phyloP scores from a whole-genome alignment of 2,329 filamentous ascomycete genomes.

The Venturiaceae sp. region DNA sequence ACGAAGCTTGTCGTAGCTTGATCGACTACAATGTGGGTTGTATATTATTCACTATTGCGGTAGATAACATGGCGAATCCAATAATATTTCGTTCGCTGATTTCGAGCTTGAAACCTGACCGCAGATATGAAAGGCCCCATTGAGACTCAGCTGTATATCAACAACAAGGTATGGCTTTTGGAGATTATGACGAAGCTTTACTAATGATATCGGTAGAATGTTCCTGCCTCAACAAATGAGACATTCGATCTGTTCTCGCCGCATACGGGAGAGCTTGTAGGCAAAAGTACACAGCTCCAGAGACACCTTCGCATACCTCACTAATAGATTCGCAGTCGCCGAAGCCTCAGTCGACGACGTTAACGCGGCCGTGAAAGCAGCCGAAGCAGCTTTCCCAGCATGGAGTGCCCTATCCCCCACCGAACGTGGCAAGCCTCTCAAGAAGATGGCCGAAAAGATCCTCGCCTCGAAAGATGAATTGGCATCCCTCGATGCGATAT shows the following conservation, averaged over 20 bases:
- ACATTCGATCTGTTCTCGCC: slow-evolving; percentile 4
- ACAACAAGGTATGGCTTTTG: not conserved
- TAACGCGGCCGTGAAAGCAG: slow-evolving; percentile 4
- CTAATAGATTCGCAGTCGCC: not conserved
- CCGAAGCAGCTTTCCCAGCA: slow-evolving; percentile 5
- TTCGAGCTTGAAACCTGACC: too few species aligned
- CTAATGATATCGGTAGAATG: not conserved
- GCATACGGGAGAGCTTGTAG: not conserved
- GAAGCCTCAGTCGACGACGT: slow-evolving; percentile 5
- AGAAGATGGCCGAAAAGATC: slow-evolving; percentile 4
- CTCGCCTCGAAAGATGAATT: slow-evolving; percentile 11
- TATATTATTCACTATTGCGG: not conserved
- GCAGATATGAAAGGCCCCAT: not conserved
- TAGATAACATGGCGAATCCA: not conserved
- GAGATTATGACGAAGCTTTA: not conserved
- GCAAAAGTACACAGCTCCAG: not conserved
- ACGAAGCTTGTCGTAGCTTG: not conserved
- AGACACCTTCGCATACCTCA: not conserved
- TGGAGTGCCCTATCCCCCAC: not conserved
- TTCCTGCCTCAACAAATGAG: not conserved
- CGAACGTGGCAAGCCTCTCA: not conserved
- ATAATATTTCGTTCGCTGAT: not conserved
- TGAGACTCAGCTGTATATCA: slow-evolving; percentile 4
- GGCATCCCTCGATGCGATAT: not conserved
- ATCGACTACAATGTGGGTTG: not conserved